Percentiles rank a stretch among this genome's conserved stretches.
Conservation (phyloP, 257 asterid species). For the Penstemon barbatus region DNA sequence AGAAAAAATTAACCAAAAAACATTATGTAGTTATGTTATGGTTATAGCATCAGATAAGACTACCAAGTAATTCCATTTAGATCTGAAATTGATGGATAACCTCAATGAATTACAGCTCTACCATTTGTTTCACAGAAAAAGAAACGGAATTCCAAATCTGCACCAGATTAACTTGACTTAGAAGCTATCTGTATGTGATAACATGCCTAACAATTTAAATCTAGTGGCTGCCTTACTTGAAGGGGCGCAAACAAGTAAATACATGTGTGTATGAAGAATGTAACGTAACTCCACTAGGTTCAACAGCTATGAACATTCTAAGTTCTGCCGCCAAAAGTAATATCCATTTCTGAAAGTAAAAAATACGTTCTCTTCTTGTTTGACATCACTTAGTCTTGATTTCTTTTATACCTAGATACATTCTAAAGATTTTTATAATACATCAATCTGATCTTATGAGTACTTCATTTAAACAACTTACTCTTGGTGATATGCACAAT, state of each 20-base stretch:
- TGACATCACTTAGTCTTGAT: not conserved
- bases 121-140: not conserved
- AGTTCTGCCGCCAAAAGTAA: too few species aligned
- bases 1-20: slow-evolving; percentile 12
- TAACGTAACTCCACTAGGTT: too few species aligned
- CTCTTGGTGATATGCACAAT: not conserved
- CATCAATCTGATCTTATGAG: too few species aligned
- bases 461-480: not conserved
- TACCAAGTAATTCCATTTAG: slow-evolving; percentile 5
- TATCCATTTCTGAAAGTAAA: too few species aligned
- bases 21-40: not conserved
- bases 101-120: not conserved
- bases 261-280: too few species aligned
- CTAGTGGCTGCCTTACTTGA: slow-evolving; percentile 1
- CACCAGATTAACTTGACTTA: slow-evolving; percentile 10
- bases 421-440: not conserved
- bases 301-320: too few species aligned
- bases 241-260: too few species aligned
- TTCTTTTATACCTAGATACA: not conserved
- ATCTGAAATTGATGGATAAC: not conserved
- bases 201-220: slow-evolving; percentile 16
- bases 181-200: slow-evolving; percentile 17
- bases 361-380: too few species aligned
- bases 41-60: not conserved
- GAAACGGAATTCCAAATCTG: slow-evolving; percentile 10